phyloP scores from a whole-genome alignment of 257 asterid genomes.

The Apocynum venetum region DNA sequence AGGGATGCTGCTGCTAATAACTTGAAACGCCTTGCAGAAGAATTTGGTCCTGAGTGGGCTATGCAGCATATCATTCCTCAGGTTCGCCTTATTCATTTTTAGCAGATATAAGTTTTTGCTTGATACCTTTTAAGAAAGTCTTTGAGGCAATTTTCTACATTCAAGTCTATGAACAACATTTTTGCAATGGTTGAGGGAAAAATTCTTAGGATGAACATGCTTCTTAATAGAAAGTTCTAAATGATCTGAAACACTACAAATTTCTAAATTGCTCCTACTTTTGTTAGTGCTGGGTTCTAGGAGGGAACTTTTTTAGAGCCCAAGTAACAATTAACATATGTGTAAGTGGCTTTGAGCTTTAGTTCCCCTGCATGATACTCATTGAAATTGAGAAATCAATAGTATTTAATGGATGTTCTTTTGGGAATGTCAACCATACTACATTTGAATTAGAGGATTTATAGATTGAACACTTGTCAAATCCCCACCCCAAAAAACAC shows the following conservation, averaged over 20 bases:
- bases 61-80: slow-evolving; percentile 66
- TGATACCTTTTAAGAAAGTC: background rate
- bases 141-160: background rate
- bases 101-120: background rate
- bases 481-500: background rate
- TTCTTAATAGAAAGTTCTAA: background rate
- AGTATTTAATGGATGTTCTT: background rate
- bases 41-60: slow-evolving; percentile 64
- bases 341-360: background rate
- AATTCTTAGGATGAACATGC: background rate
- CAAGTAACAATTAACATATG: background rate
- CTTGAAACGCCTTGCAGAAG: slow-evolving; percentile 54
- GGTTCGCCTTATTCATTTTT: slow-evolving; percentile 27
- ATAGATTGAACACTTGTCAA: too few relatives aligned
- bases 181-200: background rate
- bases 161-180: background rate
- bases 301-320: background rate
- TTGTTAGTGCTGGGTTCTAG: background rate
- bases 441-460: too few relatives aligned
- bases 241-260: background rate
- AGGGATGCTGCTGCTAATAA: slow-evolving; percentile 62
- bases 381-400: background rate
- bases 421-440: too few relatives aligned
- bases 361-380: background rate
- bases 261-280: background rate